A percentile compares a stretch with the other conserved stretches of the same genome.
These are phyloP conservation scores for Neonectria sp. DNA, from an alignment of 2,329 filamentous ascomycete species.

Conservation along the genomic window DNA sequence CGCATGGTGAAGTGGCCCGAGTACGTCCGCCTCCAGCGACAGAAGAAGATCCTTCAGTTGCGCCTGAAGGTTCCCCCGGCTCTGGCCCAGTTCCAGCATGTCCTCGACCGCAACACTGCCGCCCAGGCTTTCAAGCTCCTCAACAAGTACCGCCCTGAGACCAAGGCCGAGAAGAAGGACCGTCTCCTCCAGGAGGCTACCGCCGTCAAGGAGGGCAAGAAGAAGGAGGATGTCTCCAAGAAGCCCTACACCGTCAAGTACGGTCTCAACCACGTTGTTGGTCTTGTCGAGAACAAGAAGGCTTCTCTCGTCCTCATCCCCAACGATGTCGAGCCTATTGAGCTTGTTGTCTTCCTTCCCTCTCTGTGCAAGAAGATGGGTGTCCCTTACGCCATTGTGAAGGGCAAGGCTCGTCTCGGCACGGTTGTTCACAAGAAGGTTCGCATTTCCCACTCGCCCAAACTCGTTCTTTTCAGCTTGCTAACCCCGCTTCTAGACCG, in stretches of 20 bases:
- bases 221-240: constrained; percentile 99
- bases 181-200: constrained; percentile 98
- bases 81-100: constrained; percentile 97
- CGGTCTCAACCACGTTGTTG: constrained; percentile 99
- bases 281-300: constrained; percentile 99
- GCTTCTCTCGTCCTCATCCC: constrained; percentile 97
- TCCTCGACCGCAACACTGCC: constrained; percentile 96
- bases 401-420: constrained; percentile 99
- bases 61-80: constrained; percentile 98
- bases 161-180: constrained; percentile 99
- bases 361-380: constrained; percentile 99
- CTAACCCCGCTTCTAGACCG: constrained; percentile 78
- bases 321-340: constrained; percentile 99
- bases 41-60: constrained; percentile 95
- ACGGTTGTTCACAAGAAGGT: constrained; percentile 99
- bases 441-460: constrained; percentile 40
- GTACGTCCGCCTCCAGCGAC: constrained; percentile 98
- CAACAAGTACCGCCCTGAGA: constrained; percentile 99
- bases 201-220: constrained; percentile 98
- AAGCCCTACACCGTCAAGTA: constrained; percentile 99
- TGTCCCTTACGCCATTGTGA: constrained; percentile 98
- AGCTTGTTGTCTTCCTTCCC: constrained; percentile 98
- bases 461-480: constrained; percentile 28
- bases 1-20: constrained; percentile 99
- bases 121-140: constrained; percentile 99